Evolutionary conservation across 2,329 filamentous ascomycete genomes (phyloP).

Genomic region (Fusarium secorum): DNA sequence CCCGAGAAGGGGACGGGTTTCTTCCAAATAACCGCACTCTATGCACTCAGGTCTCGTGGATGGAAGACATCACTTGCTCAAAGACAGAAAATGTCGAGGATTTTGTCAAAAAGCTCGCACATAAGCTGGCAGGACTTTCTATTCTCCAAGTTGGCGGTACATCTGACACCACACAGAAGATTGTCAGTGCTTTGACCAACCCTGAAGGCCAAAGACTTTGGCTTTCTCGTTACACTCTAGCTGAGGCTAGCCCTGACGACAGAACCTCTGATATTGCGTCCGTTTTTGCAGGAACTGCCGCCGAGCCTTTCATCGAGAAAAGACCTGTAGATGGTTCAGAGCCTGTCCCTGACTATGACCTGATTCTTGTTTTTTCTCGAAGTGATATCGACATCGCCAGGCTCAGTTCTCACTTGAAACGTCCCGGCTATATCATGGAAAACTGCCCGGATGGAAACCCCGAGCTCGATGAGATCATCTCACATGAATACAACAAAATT

Average conservation of each 20-base stretch:
- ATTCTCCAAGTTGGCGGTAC: slow-evolving; percentile 52
- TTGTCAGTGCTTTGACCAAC: slow-evolving; percentile 42
- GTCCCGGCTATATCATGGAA: slow-evolving; percentile 43
- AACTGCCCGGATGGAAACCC: not conserved
- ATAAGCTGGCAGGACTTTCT: slow-evolving; percentile 50
- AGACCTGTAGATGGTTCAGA: slow-evolving; percentile 33
- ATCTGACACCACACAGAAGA: slow-evolving; percentile 17
- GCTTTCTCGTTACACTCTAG: slow-evolving; percentile 47
- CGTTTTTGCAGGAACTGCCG: slow-evolving; percentile 13
- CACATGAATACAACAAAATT: not conserved
- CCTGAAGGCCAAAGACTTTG: slow-evolving; percentile 42
- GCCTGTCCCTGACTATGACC: slow-evolving; percentile 44
- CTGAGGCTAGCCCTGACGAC: slow-evolving; percentile 18
- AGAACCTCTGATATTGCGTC: slow-evolving; percentile 2
- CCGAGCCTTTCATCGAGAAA: slow-evolving; percentile 43
- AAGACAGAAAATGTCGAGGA: slow-evolving; percentile 32
- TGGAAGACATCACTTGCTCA: slow-evolving; percentile 47
- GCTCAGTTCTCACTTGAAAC: slow-evolving; percentile 39
- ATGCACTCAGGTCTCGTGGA: slow-evolving; percentile 59
- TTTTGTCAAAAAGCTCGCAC: slow-evolving; percentile 47
- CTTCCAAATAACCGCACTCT: slow-evolving; percentile 59
- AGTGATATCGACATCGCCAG: slow-evolving; percentile 12
- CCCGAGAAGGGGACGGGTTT: slow-evolving; percentile 47
- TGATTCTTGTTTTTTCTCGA: slow-evolving; percentile 43
- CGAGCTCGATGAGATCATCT: not conserved